Conservation (phyloP, 768 basidiomycete genomes). For the Phylloporus rhodoxanthus region DNA sequence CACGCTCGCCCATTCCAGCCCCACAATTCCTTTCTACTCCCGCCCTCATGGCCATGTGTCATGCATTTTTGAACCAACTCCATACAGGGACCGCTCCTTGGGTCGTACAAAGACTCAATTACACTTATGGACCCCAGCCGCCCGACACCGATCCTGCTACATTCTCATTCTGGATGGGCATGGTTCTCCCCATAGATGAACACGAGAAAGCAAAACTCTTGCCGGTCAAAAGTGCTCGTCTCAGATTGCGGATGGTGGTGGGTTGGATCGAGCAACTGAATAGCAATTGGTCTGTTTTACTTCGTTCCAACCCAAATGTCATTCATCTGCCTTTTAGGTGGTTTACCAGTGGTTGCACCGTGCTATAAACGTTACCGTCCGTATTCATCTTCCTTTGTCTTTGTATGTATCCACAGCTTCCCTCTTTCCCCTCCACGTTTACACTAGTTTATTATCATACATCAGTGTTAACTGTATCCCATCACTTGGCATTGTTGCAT, state of each 20-base stretch:
- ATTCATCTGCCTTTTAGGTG: constrained; percentile 45
- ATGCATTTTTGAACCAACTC: constrained; percentile 55
- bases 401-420: constrained; percentile 10
- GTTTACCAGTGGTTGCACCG: constrained; percentile 66
- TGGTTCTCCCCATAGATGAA: constrained; percentile 87
- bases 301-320: constrained; percentile 13
- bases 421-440: not conserved
- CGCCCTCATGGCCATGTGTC: constrained; percentile 47
- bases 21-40: constrained; percentile 18
- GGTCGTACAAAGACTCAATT: constrained; percentile 83
- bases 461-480: constrained; percentile 13
- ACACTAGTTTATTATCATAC: constrained; percentile 10
- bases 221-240: constrained; percentile 69
- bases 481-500: too few species aligned
- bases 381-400: not conserved
- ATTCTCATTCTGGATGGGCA: constrained; percentile 88
- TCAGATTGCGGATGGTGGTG: constrained; percentile 79
- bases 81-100: constrained; percentile 78
- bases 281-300: constrained; percentile 44
- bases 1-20: not conserved
- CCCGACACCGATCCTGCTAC: constrained; percentile 48
- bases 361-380: constrained; percentile 33
- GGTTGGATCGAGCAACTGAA: constrained; percentile 89
- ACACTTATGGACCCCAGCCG: constrained; percentile 75
- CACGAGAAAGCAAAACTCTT: constrained; percentile 83